Base-by-base conservation (phyloP, 2,329 filamentous ascomycete genomes). In the Shiraia sp. region DNA sequence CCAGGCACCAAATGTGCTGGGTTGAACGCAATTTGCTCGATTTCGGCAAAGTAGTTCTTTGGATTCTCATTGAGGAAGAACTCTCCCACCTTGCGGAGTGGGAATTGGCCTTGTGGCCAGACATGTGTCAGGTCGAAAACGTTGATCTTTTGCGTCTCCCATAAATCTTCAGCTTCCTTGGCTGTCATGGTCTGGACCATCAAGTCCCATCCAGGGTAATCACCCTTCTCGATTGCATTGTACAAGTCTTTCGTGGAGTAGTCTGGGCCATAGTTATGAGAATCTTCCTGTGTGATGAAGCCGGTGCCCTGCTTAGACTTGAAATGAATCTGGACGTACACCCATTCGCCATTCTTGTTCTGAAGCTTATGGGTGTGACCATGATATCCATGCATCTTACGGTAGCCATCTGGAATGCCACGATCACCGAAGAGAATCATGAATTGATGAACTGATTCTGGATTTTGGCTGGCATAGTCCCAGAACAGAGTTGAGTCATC, bases 11-110 rank as follows among this genome's bases (percentile, higher is more conserved):
- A 69, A 61, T 87, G 83, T 6, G 82, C 77, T 27, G 85, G 85
- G 46, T 79, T 83, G 76, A 87, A 88, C 2, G 83, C 82, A 13
- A 81, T 77, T 62, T 87, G 85, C 71, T 88, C 85, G 35, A 87
- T 85, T 56, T 86, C 81, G 50, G 79, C 78, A 49, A 82, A 82
- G 65, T 82, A 82, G 62, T 82, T 82, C 62, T 79, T 68, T n/a
- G 71, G 72, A 49, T 79, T 79, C 66, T 79, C 76, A 61, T 79
- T 79, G 29, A 79, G 51, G 53, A 68, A 69, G 54, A 79, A 75
- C 57, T 78, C 75, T 50, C 76, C 76, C 24, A 79, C 70, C 63
- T 78, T 77, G 49, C 76, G 75, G 4, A 77, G 70, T 31, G 76
- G 77, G 64, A 77, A 79, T 42, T 75, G 68, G 41, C 68, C 67